A percentile compares a stretch with the other conserved stretches of the same genome.
Evolutionary conservation across 495 filamentous ascomycete genomes (phyloP).

Genomic region (Penicillium subrubescens): DNA sequence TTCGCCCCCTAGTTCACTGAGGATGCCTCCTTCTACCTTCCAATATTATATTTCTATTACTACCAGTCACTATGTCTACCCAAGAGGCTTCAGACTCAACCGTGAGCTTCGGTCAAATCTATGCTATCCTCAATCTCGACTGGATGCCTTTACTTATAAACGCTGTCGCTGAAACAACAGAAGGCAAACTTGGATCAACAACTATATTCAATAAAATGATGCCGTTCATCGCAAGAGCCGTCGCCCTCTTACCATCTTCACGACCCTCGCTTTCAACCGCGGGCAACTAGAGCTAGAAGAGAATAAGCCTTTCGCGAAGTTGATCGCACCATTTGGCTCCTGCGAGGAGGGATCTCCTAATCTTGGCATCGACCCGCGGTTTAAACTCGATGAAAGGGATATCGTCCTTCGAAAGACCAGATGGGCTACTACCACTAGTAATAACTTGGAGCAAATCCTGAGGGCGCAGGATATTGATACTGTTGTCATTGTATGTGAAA

Average conservation of each 20-base stretch:
- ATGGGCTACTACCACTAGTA: not conserved
- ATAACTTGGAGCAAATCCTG: not conserved
- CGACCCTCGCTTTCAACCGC: not conserved
- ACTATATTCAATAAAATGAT: not conserved
- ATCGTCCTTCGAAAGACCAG: not conserved
- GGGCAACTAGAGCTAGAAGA: not conserved
- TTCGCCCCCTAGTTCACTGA: not conserved
- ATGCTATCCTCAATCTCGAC: not conserved
- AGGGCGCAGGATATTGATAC: not conserved
- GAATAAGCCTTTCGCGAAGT: not conserved
- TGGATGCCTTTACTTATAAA: not conserved
- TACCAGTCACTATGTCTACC: not conserved
- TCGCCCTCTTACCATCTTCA: not conserved
- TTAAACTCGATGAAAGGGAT: not conserved
- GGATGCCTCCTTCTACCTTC: no score
- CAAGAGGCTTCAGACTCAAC: not conserved
- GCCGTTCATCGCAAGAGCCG: not conserved
- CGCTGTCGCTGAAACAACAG: not conserved
- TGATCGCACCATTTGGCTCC: not conserved
- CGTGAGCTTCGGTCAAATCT: not conserved
- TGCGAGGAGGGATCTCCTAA: not conserved
- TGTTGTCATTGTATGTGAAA: not conserved
- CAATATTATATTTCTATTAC: no score
- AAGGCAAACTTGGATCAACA: not conserved
- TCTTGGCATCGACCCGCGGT: not conserved